These are phyloP conservation scores for Bullera alba DNA, from an alignment of 768 basidiomycete genomes.

Conservation along the genomic window DNA sequence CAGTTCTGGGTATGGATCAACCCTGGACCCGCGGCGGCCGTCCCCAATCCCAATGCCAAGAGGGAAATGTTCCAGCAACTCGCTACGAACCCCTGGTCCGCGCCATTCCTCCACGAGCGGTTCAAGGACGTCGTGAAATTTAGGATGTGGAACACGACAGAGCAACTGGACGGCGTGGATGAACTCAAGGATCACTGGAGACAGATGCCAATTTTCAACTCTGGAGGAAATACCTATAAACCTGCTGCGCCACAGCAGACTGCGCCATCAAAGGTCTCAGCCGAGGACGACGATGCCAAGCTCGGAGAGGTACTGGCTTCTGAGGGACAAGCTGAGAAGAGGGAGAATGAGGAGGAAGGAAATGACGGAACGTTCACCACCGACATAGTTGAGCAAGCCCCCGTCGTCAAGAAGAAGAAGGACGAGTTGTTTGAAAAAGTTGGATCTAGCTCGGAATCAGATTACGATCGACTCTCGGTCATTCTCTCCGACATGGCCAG, in stretches of 20 bases:
- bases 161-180: conserved; percentile 83
- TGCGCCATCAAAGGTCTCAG: conserved; percentile 4
- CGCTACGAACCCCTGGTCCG: conserved; percentile 77
- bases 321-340: conserved; percentile 21
- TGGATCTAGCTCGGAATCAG: conserved; percentile 76
- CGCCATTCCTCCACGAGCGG: conserved; percentile 85
- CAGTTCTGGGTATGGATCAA: conserved; percentile 99
- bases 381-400: too few species aligned
- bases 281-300: conserved; percentile 16
- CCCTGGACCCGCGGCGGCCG: conserved; percentile 85
- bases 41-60: conserved; percentile 74
- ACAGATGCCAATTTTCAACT: conserved; percentile 71
- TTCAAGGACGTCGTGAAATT: conserved; percentile 91
- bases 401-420: conserved; percentile 39
- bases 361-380: neutral
- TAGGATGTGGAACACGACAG: conserved; percentile 97
- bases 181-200: conserved; percentile 91
- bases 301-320: conserved; percentile 25
- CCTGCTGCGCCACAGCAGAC: conserved; percentile 23
- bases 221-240: conserved; percentile 44
- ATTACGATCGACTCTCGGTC: conserved; percentile 86
- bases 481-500: conserved; percentile 95
- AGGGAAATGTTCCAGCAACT: conserved; percentile 77
- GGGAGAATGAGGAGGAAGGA: too few species aligned
- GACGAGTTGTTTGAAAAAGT: conserved; percentile 68